Conservation (phyloP, 2,329 filamentous ascomycete species). For the Stagonosporopsis cucurbitacearum region DNA sequence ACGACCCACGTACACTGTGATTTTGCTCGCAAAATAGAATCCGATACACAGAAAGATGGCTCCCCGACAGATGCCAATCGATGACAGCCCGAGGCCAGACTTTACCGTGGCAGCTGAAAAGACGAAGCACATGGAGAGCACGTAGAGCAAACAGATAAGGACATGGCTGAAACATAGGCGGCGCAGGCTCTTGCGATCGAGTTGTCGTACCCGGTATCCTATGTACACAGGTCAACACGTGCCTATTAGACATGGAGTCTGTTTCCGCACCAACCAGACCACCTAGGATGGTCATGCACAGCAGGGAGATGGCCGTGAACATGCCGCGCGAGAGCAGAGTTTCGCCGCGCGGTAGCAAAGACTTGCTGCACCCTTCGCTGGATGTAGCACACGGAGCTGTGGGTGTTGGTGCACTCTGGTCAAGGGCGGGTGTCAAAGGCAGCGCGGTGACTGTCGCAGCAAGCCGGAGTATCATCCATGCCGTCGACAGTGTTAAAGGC, state of each 20-base stretch:
- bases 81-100: conserved; percentile 38
- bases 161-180: conserved; percentile 28
- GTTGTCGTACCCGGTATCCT: conserved; percentile 28
- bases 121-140: conserved; percentile 46
- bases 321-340: conserved; percentile 10
- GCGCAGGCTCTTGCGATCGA: conserved; percentile 2
- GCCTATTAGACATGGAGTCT: background rate
- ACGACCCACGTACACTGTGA: conserved; percentile 18
- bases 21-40: conserved; percentile 34
- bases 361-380: background rate
- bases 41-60: conserved; percentile 48
- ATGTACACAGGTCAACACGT: background rate
- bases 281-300: conserved; percentile 34
- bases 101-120: conserved; percentile 43
- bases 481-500: background rate
- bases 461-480: background rate
- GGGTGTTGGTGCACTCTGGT: background rate
- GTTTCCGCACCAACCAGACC: conserved; percentile 27
- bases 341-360: conserved; percentile 9
- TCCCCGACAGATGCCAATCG: conserved; percentile 36
- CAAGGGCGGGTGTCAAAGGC: background rate
- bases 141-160: conserved; percentile 45
- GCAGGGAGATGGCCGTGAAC: conserved; percentile 27
- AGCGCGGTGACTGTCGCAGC: background rate
- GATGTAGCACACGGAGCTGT: background rate